Conservation (phyloP, 2,329 filamentous ascomycete genomes). For the Albophoma yamanashiensis region DNA sequence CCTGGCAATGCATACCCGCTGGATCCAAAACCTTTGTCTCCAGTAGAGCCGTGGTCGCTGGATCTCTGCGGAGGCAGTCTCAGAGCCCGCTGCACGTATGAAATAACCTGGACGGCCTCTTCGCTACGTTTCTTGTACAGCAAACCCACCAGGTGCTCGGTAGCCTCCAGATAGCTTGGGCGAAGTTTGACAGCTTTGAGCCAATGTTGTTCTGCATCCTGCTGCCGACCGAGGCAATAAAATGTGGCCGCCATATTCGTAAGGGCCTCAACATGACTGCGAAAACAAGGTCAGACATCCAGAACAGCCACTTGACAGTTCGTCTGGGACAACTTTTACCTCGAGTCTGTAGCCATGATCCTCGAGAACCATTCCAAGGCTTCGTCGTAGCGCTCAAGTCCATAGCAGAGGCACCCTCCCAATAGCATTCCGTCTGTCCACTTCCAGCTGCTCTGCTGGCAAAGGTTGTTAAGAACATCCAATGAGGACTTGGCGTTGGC, state of each 20-base stretch:
- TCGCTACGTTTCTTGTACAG: slow-evolving; percentile 73
- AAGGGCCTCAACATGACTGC: slow-evolving; percentile 79
- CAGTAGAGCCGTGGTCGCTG: slow-evolving; percentile 7
- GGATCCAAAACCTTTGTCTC: slow-evolving; percentile 18
- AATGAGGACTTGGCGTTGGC: slow-evolving; percentile 54
- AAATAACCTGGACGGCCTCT: slow-evolving; percentile 81
- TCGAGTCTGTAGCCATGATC: slow-evolving; percentile 43
- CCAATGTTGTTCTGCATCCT: slow-evolving; percentile 84
- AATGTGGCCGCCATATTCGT: slow-evolving; percentile 88
- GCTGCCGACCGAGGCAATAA: slow-evolving; percentile 68
- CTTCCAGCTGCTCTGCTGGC: slow-evolving; percentile 69
- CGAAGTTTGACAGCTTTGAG: slow-evolving; percentile 69
- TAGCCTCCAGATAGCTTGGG: slow-evolving; percentile 86
- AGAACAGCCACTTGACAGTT: slow-evolving; percentile 18
- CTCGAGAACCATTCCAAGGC: slow-evolving; percentile 65
- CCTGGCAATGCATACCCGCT: slow-evolving; percentile 72
- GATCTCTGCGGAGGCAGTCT: neutral
- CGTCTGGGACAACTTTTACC: slow-evolving; percentile 29
- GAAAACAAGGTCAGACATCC: slow-evolving; percentile 17
- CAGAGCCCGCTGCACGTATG: slow-evolving; percentile 68
- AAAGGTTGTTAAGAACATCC: slow-evolving; percentile 61
- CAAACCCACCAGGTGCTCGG: slow-evolving; percentile 85
- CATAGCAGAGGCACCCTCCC: slow-evolving; percentile 86
- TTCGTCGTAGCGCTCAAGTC: slow-evolving; percentile 72
- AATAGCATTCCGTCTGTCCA: slow-evolving; percentile 93